These are phyloP conservation scores for Ustilago bromivora DNA, from an alignment of 1,284 basidiomycete species.

Conservation along the genomic window DNA sequence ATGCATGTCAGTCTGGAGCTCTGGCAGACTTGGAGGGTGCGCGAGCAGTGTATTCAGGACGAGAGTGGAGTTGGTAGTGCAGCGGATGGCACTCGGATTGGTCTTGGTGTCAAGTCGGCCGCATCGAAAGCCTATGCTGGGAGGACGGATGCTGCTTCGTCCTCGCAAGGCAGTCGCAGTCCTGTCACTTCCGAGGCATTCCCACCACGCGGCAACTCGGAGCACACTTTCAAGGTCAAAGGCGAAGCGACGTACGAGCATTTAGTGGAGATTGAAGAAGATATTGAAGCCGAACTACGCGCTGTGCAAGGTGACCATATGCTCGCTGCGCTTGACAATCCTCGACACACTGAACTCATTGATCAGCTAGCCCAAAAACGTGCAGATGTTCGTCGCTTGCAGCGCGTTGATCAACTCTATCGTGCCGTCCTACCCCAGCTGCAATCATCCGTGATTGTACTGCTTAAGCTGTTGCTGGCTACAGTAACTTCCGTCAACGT, in stretches of 20 bases:
- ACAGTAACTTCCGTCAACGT: constrained; percentile 66
- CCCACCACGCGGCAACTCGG: constrained; percentile 25
- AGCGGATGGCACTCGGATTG: constrained; percentile 56
- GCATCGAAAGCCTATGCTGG: constrained; percentile 30
- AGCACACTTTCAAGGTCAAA: constrained; percentile 49
- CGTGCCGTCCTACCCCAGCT: constrained; percentile 60
- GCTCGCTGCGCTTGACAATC: constrained; percentile 63
- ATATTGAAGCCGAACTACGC: constrained; percentile 52
- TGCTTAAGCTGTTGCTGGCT: constrained; percentile 67
- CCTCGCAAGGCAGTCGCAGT: constrained; percentile 58
- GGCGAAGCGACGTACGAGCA: constrained; percentile 63
- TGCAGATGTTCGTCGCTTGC: constrained; percentile 60
- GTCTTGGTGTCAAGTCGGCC: constrained; percentile 41
- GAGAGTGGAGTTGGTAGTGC: constrained; percentile 90
- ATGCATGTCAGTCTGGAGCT: constrained; percentile 90
- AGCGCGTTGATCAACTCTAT: constrained; percentile 64
- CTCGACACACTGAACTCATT: constrained; percentile 45
- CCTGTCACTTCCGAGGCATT: constrained; percentile 55
- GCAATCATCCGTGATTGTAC: constrained; percentile 67
- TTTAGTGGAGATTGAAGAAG: constrained; percentile 59
- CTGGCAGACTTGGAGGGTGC: constrained; percentile 92
- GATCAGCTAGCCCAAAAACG: constrained; percentile 55
- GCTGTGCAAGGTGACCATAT: constrained; percentile 58
- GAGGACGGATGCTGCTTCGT: constrained; percentile 46
- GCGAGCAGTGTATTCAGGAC: constrained; percentile 92